Evolutionary conservation across 208 protist genomes (phyloP), one percentile per base, ranked within the genome.

Genomic region (Crithidia brevicula): DNA sequence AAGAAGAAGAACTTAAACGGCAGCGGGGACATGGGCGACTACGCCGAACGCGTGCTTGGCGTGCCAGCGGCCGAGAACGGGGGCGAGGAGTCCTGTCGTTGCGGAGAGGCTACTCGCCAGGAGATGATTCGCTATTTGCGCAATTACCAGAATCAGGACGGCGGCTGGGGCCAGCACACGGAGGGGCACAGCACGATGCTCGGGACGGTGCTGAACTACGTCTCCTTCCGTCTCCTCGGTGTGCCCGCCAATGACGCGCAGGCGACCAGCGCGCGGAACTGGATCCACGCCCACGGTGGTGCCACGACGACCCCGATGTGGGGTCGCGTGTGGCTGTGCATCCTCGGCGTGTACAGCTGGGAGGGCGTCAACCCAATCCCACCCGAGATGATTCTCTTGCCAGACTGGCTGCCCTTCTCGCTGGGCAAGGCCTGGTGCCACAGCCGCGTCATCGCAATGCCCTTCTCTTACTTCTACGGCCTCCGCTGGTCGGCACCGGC

Each of bases 391-490:
- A 93, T 87, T 67, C 70, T 98, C n/a, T 54, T 98, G 28, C 96
- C 97, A 16, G 68, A 97, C 56, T 97, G 88, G 82, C 31, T 98
- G 1, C 94, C 94, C 23, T 95, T 98, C 71, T 93, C 95, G 40
- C 81, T 95, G 15, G 88, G 93, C 56, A 75, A 79, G 31, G 63
- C 88, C 52, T 98, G 98, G 98, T 99, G 97, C 81, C 98, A 99
- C 88, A 98, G 92, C 68, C 89, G 98, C 43, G 96, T 98, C 43
- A 96, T 99, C 31, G 97, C 98, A 52, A 75, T 99, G 18, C 97
- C 98, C 20, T 99, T 99, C 82, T 88, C 87, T 27, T 99, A 99
- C 77, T 77, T 98, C 27, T 99, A 98, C 78, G 97, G 97, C 20
- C 57, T 86, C 10, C 86, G 89, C 27, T 96, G 88, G 77, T 76